Conservation (phyloP, 305 asterid species). For the Solanum chacoense region DNA sequence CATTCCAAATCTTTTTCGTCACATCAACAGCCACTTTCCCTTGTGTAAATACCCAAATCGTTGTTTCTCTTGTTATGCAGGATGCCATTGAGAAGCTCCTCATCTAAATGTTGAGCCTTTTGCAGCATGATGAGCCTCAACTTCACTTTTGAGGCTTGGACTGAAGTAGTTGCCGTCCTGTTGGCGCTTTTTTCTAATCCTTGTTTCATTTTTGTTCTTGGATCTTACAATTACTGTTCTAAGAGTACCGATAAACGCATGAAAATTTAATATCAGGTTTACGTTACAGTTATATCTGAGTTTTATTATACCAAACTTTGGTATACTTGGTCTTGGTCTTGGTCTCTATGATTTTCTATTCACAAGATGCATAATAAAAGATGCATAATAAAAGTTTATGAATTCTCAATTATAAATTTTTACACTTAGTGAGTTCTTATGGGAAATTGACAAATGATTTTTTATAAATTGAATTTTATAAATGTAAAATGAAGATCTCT, state of each 20-base stretch:
- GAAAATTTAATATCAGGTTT: not conserved
- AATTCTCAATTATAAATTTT: no score
- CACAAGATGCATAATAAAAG: not conserved
- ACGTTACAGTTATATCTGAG: not conserved
- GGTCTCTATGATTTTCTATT: not conserved
- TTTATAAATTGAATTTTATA: not conserved
- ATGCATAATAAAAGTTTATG: no score
- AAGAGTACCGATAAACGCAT: not conserved
- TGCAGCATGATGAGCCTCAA: constrained; percentile 38
- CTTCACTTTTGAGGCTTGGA: constrained; percentile 35
- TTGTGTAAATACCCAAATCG: not conserved
- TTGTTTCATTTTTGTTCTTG: not conserved
- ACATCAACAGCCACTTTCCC: not conserved
- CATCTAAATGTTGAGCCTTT: constrained; percentile 21
- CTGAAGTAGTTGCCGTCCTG: constrained; percentile 13
- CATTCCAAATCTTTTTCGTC: not conserved
- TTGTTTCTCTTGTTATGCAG: constrained; percentile 10
- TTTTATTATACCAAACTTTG: not conserved
- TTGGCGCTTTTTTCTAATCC: not conserved
- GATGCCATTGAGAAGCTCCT: constrained; percentile 68
- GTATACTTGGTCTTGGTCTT: not conserved
- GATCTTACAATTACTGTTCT: not conserved
- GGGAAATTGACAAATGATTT: not conserved
- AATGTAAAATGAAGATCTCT: not conserved
- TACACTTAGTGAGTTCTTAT: not conserved